phyloP scores from a whole-genome alignment of 192 early-diverging fungal species.

The Coemansia asiatica region DNA sequence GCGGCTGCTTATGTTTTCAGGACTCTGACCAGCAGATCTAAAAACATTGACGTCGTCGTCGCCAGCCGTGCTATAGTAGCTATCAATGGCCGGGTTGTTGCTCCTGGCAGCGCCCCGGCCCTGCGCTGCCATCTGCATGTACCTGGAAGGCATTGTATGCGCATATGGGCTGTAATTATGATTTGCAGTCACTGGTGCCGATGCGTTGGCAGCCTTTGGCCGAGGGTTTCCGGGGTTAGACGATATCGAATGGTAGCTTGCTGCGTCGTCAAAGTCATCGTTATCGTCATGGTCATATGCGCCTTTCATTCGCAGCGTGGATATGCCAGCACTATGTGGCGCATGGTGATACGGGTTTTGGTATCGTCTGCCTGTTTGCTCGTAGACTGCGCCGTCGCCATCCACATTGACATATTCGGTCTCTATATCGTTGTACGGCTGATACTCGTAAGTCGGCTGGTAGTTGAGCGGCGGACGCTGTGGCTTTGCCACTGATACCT shows the following conservation, averaged over 20 bases:
- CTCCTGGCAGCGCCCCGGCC: slow-evolving; percentile 16
- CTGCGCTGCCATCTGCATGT: slow-evolving; percentile 33
- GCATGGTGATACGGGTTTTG: not conserved
- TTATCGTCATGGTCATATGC: slow-evolving; percentile 27
- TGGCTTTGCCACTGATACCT: slow-evolving; percentile 13
- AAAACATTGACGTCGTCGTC: slow-evolving; percentile 26
- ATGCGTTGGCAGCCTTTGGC: slow-evolving; percentile 1
- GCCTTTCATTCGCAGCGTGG: slow-evolving; percentile 12
- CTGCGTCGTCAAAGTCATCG: slow-evolving; percentile 54
- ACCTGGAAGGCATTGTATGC: slow-evolving; percentile 39
- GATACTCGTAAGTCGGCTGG: slow-evolving; percentile 12
- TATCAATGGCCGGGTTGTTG: slow-evolving; percentile 21
- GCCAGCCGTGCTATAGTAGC: slow-evolving; percentile 37
- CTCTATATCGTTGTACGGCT: not conserved
- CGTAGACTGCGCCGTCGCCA: slow-evolving; percentile 7
- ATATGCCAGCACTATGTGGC: slow-evolving; percentile 18
- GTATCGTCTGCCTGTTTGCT: slow-evolving; percentile 2
- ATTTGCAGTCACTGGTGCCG: not conserved
- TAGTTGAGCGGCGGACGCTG: not conserved
- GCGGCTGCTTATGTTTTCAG: not conserved
- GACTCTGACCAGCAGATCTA: slow-evolving; percentile 9
- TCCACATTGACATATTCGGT: slow-evolving; percentile 1
- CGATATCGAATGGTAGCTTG: slow-evolving; percentile 56
- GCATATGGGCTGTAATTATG: slow-evolving; percentile 17
- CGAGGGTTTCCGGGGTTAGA: slow-evolving; percentile 40